A percentile compares a stretch with the other conserved stretches of the same genome.
These are phyloP conservation scores for Penicillium sp. DNA, from an alignment of 2,329 filamentous ascomycete genomes.

Conservation along the genomic window DNA sequence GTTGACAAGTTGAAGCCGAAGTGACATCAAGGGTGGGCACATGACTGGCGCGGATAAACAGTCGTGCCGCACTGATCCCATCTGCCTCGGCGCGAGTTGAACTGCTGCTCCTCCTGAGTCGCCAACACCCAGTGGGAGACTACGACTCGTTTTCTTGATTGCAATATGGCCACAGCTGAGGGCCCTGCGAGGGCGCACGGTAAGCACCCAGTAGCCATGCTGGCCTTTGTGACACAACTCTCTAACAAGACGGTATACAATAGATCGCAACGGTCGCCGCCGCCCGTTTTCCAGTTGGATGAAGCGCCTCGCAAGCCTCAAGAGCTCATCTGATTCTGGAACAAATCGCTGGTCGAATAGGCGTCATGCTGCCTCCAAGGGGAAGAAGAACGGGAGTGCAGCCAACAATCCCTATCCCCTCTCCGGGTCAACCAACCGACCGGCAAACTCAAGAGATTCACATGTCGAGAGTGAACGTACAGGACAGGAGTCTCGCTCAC, in stretches of 20 bases:
- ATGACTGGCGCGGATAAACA: conserved; percentile 27
- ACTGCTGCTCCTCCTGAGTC: conserved; percentile 7
- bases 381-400: conserved; percentile 60
- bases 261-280: conserved; percentile 71
- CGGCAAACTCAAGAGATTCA: conserved; percentile 48
- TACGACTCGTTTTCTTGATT: conserved; percentile 4
- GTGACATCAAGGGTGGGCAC: conserved; percentile 21
- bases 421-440: conserved; percentile 60
- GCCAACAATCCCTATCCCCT: conserved; percentile 92
- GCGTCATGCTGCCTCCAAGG: conserved; percentile 33
- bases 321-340: conserved; percentile 61
- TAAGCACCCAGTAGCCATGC: conserved; percentile 28
- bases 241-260: conserved; percentile 22
- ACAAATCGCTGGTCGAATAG: conserved; percentile 41
- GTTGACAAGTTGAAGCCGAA: not conserved
- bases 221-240: conserved; percentile 6
- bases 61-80: conserved; percentile 16
- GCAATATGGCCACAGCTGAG: conserved; percentile 35
- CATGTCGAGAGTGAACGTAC: conserved; percentile 50
- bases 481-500: conserved; percentile 55
- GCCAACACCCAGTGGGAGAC: conserved; percentile 3
- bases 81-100: conserved; percentile 16
- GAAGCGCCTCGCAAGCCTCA: conserved; percentile 87
- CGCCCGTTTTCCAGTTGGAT: conserved; percentile 91
- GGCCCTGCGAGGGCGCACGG: conserved; percentile 45